Percentiles rank a stretch among this genome's conserved stretches.
phyloP scores from a whole-genome alignment of 306 rosid species.

The Geum urbanum region DNA sequence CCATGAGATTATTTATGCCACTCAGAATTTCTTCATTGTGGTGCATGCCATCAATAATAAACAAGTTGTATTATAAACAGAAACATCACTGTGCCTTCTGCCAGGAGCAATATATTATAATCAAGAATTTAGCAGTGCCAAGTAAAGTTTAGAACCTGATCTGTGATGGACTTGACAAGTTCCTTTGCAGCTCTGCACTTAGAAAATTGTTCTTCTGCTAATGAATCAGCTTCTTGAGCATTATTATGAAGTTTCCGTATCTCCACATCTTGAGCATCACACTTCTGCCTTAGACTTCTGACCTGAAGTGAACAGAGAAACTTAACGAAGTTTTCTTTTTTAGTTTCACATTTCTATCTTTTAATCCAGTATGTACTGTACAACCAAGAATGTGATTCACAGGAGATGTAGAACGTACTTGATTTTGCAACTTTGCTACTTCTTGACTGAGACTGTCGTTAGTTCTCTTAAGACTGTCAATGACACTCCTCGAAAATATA shows the following conservation, averaged over 20 bases:
- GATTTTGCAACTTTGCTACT: constrained; percentile 57
- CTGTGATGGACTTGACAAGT: constrained; percentile 50
- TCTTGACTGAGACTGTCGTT: constrained; percentile 65
- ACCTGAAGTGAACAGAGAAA: constrained; percentile 42
- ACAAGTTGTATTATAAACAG: constrained; percentile 2
- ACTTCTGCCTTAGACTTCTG: constrained; percentile 52
- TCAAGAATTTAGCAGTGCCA: background rate
- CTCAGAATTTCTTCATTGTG: no score
- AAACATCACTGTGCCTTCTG: background rate
- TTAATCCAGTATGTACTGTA: constrained; percentile 8
- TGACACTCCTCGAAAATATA: constrained; percentile 71
- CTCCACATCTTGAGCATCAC: constrained; percentile 54
- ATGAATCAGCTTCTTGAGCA: constrained; percentile 38
- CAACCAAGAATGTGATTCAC: constrained; percentile 10
- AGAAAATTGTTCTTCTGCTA: constrained; percentile 54
- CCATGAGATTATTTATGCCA: background rate
- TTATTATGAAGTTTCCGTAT: constrained; percentile 50
- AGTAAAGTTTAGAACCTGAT: constrained; percentile 53
- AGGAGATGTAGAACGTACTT: constrained; percentile 41
- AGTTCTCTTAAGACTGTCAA: constrained; percentile 70
- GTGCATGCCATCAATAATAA: background rate
- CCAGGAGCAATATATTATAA: background rate
- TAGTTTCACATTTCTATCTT: constrained; percentile 7
- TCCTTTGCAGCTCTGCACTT: constrained; percentile 47
- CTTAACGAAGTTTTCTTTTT: constrained; percentile 1